Evolutionary conservation across 75 land plant species (phyloP), one percentile per base, ranked within the genome.

Genomic region (Selaginella tamariscina): DNA sequence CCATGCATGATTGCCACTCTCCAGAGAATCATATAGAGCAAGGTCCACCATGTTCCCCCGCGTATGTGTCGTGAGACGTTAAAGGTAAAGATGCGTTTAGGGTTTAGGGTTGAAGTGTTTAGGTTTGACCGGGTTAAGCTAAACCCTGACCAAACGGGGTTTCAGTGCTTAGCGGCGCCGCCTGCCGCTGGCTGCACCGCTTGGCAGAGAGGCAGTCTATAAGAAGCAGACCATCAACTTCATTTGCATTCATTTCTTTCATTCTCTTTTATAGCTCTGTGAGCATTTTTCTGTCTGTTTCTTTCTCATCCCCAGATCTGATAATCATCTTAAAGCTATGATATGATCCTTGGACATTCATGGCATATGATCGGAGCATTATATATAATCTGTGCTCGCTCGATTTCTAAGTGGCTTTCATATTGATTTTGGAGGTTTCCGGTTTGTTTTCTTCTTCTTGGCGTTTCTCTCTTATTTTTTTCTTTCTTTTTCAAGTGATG

Each of bases 1-100:
- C 49, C 49, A 39, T 39, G 49, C 49, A 39, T 39, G 49, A 39
- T 39, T 39, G 49, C 49, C 49, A 39, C 49, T 39, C 49, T 15
- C 49, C 5, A 39, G 49, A 5, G 49, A 39, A 39, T 39, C 49
- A 39, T 39, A 39, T 39, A 39, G 49, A 39, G 49, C 49, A 15
- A 39, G 49, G 49, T 39, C 49, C 49, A 39, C 49, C 49, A 39
- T 15, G 11, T 5, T 39, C n/a, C n/a, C n/a, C n/a, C n/a, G n/a
- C n/a, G n/a, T n/a, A n/a, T n/a, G n/a, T n/a, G n/a, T n/a, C n/a
- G n/a, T n/a, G n/a, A n/a, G n/a, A n/a, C 15, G 15, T 39, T 15
- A 39, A 15, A 39, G 49, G 49, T 39, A 15, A 15, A 39, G 49
- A 15, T 39, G 5, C 49, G 5, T 39, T 39, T 39, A 39, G 49